Percentiles rank a stretch among this genome's conserved stretches.
phyloP scores from a whole-genome alignment of 345 rosid species.

The Citrus reticulata region DNA sequence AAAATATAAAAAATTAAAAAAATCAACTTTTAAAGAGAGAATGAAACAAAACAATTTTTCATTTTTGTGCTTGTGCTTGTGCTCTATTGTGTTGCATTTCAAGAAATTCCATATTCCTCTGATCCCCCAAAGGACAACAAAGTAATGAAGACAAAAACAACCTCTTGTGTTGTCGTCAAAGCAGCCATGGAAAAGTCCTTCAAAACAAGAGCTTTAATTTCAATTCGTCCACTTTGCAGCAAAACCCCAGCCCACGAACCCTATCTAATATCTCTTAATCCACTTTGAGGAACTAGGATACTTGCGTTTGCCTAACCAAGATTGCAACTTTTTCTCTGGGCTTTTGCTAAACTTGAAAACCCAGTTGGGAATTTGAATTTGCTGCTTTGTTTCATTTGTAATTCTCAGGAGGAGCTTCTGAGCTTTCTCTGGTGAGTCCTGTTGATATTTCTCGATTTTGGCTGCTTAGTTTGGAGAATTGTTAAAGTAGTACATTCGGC shows the following conservation, averaged over 20 bases:
- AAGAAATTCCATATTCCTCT: conserved; percentile 66
- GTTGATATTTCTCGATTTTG: conserved; percentile 11
- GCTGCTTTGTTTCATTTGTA: conserved; percentile 16
- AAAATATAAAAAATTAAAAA: background rate
- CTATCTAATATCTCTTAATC: conserved; percentile 1
- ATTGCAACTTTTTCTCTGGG: conserved; percentile 21
- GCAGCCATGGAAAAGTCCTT: conserved; percentile 39
- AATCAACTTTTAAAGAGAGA: background rate
- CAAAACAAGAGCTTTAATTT: conserved; percentile 32
- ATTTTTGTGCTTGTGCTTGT: background rate
- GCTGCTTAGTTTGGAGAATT: conserved; percentile 1
- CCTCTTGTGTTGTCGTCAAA: conserved; percentile 46
- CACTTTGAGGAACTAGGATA: conserved; percentile 18
- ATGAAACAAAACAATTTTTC: conserved; percentile 19
- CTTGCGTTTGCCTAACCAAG: conserved; percentile 9
- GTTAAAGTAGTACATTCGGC: background rate
- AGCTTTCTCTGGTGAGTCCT: conserved; percentile 35
- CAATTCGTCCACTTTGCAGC: conserved; percentile 27
- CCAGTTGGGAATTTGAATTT: conserved; percentile 25
- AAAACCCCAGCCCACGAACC: conserved; percentile 29
- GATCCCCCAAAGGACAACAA: conserved; percentile 44
- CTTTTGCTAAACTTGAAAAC: conserved; percentile 21
- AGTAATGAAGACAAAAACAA: conserved; percentile 55
- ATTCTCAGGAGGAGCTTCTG: conserved; percentile 14
- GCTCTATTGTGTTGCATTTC: conserved; percentile 23